Base-by-base conservation (phyloP, 495 filamentous ascomycete genomes). In the Hypoxylon intermedium region DNA sequence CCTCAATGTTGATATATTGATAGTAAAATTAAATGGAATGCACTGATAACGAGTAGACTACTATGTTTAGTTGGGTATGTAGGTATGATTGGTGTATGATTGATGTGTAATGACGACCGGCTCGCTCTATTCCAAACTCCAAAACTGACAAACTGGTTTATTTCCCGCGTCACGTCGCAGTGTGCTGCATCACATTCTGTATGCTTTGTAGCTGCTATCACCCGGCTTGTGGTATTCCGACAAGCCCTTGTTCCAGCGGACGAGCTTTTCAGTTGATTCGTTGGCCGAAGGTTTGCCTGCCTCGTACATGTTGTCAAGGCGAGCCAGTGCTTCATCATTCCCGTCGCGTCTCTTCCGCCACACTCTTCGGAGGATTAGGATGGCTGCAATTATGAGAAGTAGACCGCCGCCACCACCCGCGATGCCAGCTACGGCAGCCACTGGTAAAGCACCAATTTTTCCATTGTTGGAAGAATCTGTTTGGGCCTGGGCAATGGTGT, bases 221-320 rank as follows among this genome's bases (percentile, higher is more conserved):
- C 13, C 16, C 2, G 65, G 65, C 20, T 46, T 52, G 33, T 71
- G 68, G 13, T 56, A 71, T 33, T 53, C 52, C 6, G 65, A 68
- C 49, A 71, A 34, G 24, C 68, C 68, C 49, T 59, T 68, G 20
- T 69, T 67, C 68, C 68, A 71, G 20, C 68, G 68, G 15, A 67
- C 59, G 6, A 62, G 56, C 33, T 47, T 67, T 9, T 71, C 68
- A 12, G 51, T 69, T 0, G 68, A 68, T 9, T 56, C 50, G 16
- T n/a, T 20, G 9, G 65, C 48, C 6, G 58, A 38, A 0, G 68
- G 61, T 40, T 62, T 57, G n/a, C 65, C 65, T 2, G 58, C 16
- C 37, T 68, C 65, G 37, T 66, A 71, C 62, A 65, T 63, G 16
- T 37, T 33, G 23, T 71, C 68, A 0, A 68, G 52, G 11, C 53